Percentiles rank a stretch among this genome's conserved stretches.
phyloP scores from a whole-genome alignment of 257 asterid genomes.

The Rhazya stricta region DNA sequence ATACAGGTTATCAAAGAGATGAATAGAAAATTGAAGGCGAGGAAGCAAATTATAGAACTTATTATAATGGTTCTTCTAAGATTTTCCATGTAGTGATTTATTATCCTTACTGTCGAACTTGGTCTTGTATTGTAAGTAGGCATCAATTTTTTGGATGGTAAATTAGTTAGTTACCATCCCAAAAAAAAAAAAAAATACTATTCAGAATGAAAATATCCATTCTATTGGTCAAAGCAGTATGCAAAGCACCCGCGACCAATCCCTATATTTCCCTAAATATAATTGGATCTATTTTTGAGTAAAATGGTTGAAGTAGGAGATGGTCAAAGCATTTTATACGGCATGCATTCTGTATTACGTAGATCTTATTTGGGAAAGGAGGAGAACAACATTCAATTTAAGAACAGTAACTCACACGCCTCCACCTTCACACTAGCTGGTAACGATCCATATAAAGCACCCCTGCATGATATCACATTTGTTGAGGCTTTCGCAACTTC shows the following conservation, averaged over 20 bases:
- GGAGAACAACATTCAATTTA: neutral
- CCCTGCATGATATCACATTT: constrained; percentile 46
- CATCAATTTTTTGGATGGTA: too few relatives aligned
- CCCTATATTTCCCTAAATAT: neutral
- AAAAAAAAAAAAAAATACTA: too few relatives aligned
- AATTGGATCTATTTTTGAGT: neutral
- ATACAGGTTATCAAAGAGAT: too few relatives aligned
- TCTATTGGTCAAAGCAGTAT: neutral
- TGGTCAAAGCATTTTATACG: neutral
- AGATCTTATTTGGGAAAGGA: neutral
- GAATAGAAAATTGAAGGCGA: too few relatives aligned
- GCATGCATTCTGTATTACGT: neutral
- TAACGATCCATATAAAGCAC: constrained; percentile 59
- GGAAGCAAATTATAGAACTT: too few relatives aligned
- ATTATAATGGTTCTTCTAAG: too few relatives aligned
- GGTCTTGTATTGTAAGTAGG: too few relatives aligned
- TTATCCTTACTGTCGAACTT: too few relatives aligned
- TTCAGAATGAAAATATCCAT: too few relatives aligned
- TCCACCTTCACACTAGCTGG: constrained; percentile 82
- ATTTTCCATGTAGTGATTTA: too few relatives aligned
- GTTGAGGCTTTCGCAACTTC: constrained; percentile 20
- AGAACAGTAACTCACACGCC: constrained; percentile 62
- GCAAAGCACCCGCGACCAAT: neutral
- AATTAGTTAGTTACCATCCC: too few relatives aligned
- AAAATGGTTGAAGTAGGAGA: neutral